phyloP scores from a whole-genome alignment of 2,329 filamentous ascomycete genomes.

The Metarhizium rileyi region DNA sequence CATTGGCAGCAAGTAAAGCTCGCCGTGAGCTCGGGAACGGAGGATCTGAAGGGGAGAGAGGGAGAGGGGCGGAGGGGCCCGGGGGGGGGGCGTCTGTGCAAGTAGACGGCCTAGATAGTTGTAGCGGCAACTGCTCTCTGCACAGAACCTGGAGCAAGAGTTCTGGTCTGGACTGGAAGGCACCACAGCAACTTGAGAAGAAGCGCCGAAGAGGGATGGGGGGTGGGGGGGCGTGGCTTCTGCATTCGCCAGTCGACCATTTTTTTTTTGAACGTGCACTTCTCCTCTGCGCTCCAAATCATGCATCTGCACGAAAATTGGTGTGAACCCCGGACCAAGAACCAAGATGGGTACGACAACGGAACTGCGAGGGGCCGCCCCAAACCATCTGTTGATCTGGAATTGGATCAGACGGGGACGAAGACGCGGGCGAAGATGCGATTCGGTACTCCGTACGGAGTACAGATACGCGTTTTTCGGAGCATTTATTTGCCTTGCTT shows the following conservation, averaged over 20 bases:
- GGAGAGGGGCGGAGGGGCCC: background rate
- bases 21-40: background rate
- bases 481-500: no score
- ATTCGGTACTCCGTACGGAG: background rate
- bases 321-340: slow-evolving; percentile 4
- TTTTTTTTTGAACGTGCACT: no score
- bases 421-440: background rate
- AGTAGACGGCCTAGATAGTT: background rate
- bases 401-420: background rate
- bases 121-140: no score
- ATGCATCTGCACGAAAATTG: background rate
- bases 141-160: no score
- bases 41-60: background rate
- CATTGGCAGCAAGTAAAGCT: background rate
- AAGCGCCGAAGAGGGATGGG: background rate
- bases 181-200: no score
- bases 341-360: background rate
- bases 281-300: background rate
- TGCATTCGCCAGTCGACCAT: background rate
- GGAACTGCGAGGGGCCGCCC: background rate
- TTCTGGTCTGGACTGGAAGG: no score
- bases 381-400: background rate
- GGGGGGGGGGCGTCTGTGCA: background rate
- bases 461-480: no score
- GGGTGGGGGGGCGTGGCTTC: background rate